Percentiles rank a stretch among this genome's conserved stretches.
Evolutionary conservation across 768 basidiomycete genomes (phyloP).

Genomic region (Hypholoma fasciculare): DNA sequence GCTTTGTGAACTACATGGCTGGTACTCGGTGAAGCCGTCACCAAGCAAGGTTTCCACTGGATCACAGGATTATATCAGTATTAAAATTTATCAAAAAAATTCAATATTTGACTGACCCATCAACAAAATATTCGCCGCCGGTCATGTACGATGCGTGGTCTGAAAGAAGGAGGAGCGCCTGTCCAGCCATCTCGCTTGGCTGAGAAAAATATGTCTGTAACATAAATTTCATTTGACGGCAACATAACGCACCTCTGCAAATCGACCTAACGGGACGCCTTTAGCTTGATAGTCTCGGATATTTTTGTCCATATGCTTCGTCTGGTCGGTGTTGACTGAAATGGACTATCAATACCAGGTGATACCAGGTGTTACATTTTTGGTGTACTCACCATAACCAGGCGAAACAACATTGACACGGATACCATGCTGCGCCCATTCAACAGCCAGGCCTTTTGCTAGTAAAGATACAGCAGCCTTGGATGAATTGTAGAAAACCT

Average conservation of each 20-base stretch:
- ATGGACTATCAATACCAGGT: neutral
- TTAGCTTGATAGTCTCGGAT: conserved; percentile 49
- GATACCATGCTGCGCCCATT: conserved; percentile 57
- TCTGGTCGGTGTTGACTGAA: conserved; percentile 62
- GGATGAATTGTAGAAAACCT: conserved; percentile 64
- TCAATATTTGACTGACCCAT: conserved; percentile 41
- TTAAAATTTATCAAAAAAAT: no score
- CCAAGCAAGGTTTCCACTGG: no score
- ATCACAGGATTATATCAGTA: no score
- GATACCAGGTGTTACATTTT: neutral
- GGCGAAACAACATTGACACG: conserved; percentile 64
- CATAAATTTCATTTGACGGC: neutral
- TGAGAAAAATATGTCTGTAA: conserved; percentile 14
- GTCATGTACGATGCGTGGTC: conserved; percentile 56
- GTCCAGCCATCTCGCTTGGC: conserved; percentile 60
- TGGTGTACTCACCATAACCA: conserved; percentile 47
- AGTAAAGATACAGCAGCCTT: conserved; percentile 66
- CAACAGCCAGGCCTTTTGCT: conserved; percentile 57
- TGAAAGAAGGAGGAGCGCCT: conserved; percentile 54
- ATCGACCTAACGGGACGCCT: conserved; percentile 53
- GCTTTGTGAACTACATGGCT: no score
- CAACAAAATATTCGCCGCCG: conserved; percentile 55
- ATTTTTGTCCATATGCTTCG: conserved; percentile 47
- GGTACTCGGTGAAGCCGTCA: no score
- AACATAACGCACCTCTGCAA: conserved; percentile 44